Evolutionary conservation across 169 alveolate species (phyloP), one percentile per base, ranked within the genome.

Genomic region (Plasmodium malariae): DNA sequence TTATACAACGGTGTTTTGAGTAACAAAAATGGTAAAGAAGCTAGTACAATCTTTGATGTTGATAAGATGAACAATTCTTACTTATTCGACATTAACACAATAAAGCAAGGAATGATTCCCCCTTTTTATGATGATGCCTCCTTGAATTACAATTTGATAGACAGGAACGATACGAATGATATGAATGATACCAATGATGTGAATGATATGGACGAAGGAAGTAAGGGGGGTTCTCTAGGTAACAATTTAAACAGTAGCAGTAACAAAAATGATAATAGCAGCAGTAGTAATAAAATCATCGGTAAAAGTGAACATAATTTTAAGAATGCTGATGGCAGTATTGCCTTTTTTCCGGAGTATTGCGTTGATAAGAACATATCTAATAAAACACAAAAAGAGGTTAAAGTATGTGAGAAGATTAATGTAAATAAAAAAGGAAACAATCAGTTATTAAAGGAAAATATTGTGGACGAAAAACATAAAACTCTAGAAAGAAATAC

Each of bases 41-140:
- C 19, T 34, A 63, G 48, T 36, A 62, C 48, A 1, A 19, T 62
- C 17, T 78, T 62, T 37, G 78, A 49, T 43, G 43, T 43, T 24
- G 76, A 49, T 17, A 65, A 62, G n/a, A 24, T 78, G 12, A 74
- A 74, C 26, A 78, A 57, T 68, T 78, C 89, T 12, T 63, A 43
- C 68, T 9, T 78, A 21, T 48, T 65, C 43, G 26, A 49, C 55
- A 62, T 78, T 28, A 78, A 78, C 40, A 21, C 89, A 7, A 12
- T 78, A 30, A 62, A 68, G 21, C 89, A 48, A 5, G 72, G 63
- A 5, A 55, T 19, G 21, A 62, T 43, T 36, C 5, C 89, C 26
- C 55, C 71, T 21, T n/a, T 74, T 55, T 32, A 21, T 30, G 30
- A 74, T 37, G 19, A 34, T 40, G n/a, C 70, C 11, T n/a, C 30